These are phyloP conservation scores for Fereydounia khargensis DNA, from an alignment of 1,284 basidiomycete genomes.

Conservation along the genomic window DNA sequence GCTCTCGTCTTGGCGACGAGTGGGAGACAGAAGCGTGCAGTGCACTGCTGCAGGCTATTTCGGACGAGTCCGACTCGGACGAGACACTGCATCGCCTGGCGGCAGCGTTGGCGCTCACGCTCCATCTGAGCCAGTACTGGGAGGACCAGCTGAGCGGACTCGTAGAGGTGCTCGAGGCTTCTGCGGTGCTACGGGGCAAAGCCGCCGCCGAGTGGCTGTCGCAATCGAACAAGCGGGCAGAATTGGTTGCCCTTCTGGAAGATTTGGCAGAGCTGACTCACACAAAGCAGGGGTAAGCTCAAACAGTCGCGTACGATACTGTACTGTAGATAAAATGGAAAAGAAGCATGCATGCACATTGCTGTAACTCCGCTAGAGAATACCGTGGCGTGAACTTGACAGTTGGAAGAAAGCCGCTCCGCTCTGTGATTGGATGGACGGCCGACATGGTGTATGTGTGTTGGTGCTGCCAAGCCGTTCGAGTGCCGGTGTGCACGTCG, in stretches of 20 bases:
- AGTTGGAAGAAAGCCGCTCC: too few species aligned
- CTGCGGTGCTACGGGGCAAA: conserved; percentile 4
- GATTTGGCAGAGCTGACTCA: conserved; percentile 9
- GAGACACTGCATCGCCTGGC: conserved; percentile 69
- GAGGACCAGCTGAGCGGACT: conserved; percentile 67
- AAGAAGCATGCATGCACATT: too few species aligned
- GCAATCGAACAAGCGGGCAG: conserved; percentile 13
- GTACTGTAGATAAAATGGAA: too few species aligned
- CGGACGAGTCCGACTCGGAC: conserved; percentile 69
- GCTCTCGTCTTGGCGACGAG: conserved; percentile 63
- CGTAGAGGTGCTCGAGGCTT: conserved; percentile 68
- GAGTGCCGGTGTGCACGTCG: too few species aligned
- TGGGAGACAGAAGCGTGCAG: conserved; percentile 80
- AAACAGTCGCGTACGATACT: too few species aligned
- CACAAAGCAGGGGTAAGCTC: too few species aligned
- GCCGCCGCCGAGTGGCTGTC: conserved; percentile 3
- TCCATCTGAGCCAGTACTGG: conserved; percentile 65
- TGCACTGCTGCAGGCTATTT: conserved; percentile 73
- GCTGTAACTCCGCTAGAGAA: too few species aligned
- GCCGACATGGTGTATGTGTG: too few species aligned
- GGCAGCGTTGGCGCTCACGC: conserved; percentile 70
- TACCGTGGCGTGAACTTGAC: too few species aligned
- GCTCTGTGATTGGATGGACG: too few species aligned
- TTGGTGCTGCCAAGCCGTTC: too few species aligned
- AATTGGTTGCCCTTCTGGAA: conserved; percentile 8